phyloP scores from a whole-genome alignment of 108 stramenopile species.

The Nitzschia palea region DNA sequence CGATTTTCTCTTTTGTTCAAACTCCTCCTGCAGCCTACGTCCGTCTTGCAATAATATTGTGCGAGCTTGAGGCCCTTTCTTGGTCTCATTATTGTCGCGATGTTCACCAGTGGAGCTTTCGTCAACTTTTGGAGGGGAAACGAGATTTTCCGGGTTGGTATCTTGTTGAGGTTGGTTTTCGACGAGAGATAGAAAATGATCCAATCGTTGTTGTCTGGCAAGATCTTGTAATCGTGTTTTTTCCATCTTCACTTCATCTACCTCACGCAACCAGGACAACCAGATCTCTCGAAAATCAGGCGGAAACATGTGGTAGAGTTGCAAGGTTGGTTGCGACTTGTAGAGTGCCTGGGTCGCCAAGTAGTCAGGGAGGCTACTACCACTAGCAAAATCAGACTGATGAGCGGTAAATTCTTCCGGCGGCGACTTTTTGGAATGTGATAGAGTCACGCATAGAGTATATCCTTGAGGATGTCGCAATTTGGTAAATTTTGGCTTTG shows the following conservation, averaged over 20 bases:
- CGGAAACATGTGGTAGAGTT: constrained; percentile 61
- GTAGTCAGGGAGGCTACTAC: constrained; percentile 42
- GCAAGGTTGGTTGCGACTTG: constrained; percentile 51
- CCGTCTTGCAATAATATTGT: constrained; percentile 13
- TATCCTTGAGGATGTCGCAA: constrained; percentile 29
- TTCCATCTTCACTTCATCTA: constrained; percentile 28
- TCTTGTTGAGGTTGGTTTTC: not conserved
- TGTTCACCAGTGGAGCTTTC: too few species aligned
- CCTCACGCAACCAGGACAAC: constrained; percentile 57
- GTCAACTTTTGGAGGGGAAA: too few species aligned
- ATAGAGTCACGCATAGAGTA: constrained; percentile 15
- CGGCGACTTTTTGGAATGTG: not conserved
- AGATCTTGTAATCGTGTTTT: constrained; percentile 23
- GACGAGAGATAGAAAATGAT: constrained; percentile 44
- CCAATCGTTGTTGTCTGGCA: constrained; percentile 17
- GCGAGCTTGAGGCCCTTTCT: too few species aligned
- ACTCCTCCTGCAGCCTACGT: constrained; percentile 30
- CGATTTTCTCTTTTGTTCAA: constrained; percentile 35
- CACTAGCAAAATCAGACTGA: constrained; percentile 13
- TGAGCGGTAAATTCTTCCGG: constrained; percentile 6
- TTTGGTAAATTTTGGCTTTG: constrained; percentile 50
- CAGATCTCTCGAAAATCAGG: constrained; percentile 62
- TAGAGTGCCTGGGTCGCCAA: constrained; percentile 63
- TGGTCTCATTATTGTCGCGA: not conserved
- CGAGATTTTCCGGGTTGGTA: too few species aligned